These are phyloP conservation scores for Tausonia pullulans DNA, from an alignment of 1,284 basidiomycete genomes.

Conservation along the genomic window DNA sequence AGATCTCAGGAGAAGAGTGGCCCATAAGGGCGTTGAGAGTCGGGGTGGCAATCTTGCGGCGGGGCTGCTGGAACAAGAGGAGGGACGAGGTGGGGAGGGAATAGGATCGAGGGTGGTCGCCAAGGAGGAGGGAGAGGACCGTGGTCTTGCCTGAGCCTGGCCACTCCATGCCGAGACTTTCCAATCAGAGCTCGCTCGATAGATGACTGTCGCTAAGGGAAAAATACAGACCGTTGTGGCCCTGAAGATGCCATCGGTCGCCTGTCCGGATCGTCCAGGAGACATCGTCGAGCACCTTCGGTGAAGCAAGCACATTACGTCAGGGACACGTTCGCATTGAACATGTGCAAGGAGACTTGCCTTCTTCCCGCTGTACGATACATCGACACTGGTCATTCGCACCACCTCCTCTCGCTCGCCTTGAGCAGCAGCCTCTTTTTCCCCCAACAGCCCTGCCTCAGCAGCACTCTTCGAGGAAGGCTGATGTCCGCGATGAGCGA, in stretches of 20 bases:
- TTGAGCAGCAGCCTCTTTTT: conserved; percentile 19
- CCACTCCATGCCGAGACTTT: not conserved
- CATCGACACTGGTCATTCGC: conserved; percentile 52
- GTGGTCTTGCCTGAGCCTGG: conserved; percentile 90
- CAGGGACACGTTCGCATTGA: not conserved
- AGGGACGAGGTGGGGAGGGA: conserved; percentile 46
- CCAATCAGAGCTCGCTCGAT: not conserved
- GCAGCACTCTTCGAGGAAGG: not conserved
- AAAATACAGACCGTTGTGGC: conserved; percentile 58
- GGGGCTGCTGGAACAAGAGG: conserved; percentile 57
- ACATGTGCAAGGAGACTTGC: conserved; percentile 34
- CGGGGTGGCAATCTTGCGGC: conserved; percentile 50
- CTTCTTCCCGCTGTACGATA: conserved; percentile 56
- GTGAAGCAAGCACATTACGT: not conserved
- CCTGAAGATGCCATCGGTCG: conserved; percentile 76
- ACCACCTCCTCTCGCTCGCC: conserved; percentile 37
- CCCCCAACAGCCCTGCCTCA: conserved; percentile 5
- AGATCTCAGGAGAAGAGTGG: conserved; percentile 78
- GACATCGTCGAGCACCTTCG: conserved; percentile 58
- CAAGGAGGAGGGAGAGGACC: conserved; percentile 78
- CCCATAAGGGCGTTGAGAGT: conserved; percentile 53
- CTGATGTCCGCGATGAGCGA: not conserved
- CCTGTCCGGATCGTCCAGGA: conserved; percentile 68
- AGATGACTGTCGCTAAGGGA: not conserved
- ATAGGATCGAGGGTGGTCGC: conserved; percentile 90